A percentile compares a stretch with the other conserved stretches of the same genome.
phyloP scores from a whole-genome alignment of 176 grass and related monocot genomes.

The Carex kokanica region DNA sequence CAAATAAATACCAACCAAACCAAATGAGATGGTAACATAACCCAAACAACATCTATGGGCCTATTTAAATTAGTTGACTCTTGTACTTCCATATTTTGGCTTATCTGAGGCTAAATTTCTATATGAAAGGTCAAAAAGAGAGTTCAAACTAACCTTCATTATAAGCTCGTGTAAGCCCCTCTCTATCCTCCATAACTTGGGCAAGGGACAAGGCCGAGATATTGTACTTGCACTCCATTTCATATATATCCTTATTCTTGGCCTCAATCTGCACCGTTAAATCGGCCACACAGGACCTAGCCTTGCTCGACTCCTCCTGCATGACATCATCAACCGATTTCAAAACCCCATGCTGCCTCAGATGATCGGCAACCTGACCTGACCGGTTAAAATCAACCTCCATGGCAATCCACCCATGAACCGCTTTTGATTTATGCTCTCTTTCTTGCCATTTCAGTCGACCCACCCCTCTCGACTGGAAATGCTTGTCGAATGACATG shows the following conservation, averaged over 20 bases:
- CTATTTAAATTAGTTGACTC: neutral
- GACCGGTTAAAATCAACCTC: slow-evolving; percentile 46
- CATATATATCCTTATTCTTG: slow-evolving; percentile 56
- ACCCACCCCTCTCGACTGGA: slow-evolving; percentile 8
- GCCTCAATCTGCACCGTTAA: slow-evolving; percentile 57
- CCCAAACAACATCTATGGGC: neutral
- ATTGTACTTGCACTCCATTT: slow-evolving; percentile 74
- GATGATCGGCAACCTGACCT: slow-evolving; percentile 39
- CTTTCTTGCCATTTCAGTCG: neutral
- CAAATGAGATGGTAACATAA: neutral
- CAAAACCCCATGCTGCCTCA: slow-evolving; percentile 55
- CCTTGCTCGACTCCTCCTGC: slow-evolving; percentile 36
- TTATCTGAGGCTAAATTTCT: neutral
- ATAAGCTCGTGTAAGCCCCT: slow-evolving; percentile 54
- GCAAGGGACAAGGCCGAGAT: slow-evolving; percentile 40
- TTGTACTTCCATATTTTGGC: neutral
- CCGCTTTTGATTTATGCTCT: neutral
- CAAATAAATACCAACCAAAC: neutral
- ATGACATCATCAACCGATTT: slow-evolving; percentile 54
- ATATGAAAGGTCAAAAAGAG: neutral
- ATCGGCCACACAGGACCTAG: slow-evolving; percentile 42
- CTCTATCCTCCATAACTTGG: slow-evolving; percentile 51
- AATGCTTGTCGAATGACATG: slow-evolving; percentile 59
- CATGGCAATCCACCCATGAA: slow-evolving; percentile 73
- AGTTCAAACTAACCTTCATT: slow-evolving; percentile 56